Conservation (phyloP, 2,329 filamentous ascomycete genomes). For the Fusarium drepaniforme region DNA sequence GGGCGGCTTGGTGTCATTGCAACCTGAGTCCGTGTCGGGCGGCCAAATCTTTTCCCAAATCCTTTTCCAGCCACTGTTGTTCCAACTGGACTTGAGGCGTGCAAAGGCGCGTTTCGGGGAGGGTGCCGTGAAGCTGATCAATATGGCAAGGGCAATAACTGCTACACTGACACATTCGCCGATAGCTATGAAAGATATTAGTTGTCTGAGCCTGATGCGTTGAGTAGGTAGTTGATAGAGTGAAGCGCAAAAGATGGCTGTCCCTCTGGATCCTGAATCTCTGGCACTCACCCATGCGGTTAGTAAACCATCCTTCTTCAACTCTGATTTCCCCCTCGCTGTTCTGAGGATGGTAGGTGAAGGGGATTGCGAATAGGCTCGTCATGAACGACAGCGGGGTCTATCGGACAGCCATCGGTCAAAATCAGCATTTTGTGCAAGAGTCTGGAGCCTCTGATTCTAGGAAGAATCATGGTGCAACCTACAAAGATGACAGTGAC, state of each 20-base stretch:
- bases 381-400: constrained; percentile 31
- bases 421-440: not conserved
- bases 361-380: constrained; percentile 26
- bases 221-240: not conserved
- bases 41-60: not conserved
- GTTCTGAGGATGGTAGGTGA: constrained; percentile 17
- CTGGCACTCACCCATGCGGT: not conserved
- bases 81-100: not conserved
- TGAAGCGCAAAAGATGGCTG: not conserved
- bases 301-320: not conserved
- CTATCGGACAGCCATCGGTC: not conserved
- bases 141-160: not conserved
- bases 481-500: constrained; percentile 31
- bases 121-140: not conserved
- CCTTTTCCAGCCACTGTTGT: not conserved
- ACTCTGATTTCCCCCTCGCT: constrained; percentile 11
- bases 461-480: not conserved
- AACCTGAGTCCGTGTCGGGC: not conserved
- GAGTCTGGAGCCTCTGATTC: not conserved
- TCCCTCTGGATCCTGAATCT: not conserved
- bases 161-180: not conserved
- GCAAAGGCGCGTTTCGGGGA: not conserved
- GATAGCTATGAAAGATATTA: not conserved
- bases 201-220: not conserved
- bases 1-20: not conserved